Conservation (phyloP, 2,329 filamentous ascomycete genomes). For the Aspergillus eucalypticola region DNA sequence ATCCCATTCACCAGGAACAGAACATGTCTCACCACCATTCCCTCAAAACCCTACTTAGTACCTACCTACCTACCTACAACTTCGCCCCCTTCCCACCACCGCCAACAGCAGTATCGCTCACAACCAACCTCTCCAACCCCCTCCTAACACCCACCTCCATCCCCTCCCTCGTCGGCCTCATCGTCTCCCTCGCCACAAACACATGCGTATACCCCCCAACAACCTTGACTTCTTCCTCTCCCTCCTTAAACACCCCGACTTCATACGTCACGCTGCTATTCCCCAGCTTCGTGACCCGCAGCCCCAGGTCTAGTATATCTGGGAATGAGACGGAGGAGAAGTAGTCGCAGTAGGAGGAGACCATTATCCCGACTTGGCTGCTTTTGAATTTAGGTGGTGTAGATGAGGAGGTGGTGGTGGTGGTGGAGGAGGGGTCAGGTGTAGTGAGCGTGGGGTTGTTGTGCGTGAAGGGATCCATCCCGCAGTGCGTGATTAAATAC, state of each 20-base stretch:
- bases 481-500: conserved; percentile 79
- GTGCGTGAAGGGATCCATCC: conserved; percentile 65
- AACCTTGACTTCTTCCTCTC: conserved; percentile 71
- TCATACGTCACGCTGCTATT: conserved; percentile 89
- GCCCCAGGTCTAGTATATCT: conserved; percentile 73
- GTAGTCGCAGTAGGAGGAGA: conserved; percentile 82
- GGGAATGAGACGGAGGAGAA: conserved; percentile 81
- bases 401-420: conserved; percentile 9
- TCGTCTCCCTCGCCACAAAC: conserved; percentile 74
- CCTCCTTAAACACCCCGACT: conserved; percentile 78
- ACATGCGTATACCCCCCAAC: conserved; percentile 87
- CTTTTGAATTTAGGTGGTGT: conserved; percentile 6
- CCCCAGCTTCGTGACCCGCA: conserved; percentile 81
- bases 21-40: neutral
- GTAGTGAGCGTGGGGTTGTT: conserved; percentile 19
- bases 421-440: too few species aligned
- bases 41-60: too few species aligned
- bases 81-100: neutral
- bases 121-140: conserved; percentile 60
- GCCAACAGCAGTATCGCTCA: conserved; percentile 20
- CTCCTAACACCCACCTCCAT: conserved; percentile 44
- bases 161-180: conserved; percentile 65
- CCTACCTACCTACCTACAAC: neutral
- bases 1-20: neutral
- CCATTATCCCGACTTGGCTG: conserved; percentile 75